Base-by-base conservation (phyloP, 352 stramenopile species). In the Pythium phragmitis region DNA sequence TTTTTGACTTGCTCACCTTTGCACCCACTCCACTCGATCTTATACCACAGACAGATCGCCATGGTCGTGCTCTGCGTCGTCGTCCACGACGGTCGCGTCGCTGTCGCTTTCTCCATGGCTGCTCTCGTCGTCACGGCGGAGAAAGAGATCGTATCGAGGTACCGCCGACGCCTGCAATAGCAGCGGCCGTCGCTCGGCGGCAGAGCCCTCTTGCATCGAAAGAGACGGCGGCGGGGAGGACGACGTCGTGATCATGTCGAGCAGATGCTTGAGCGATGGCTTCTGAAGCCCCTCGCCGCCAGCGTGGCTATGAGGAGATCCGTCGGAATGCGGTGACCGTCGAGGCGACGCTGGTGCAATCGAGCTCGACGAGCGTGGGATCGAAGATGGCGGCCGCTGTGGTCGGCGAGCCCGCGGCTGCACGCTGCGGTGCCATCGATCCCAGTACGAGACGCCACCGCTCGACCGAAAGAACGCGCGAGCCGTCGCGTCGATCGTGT, bases 401-500 rank as follows among this genome's bases (percentile, higher is more conserved):
- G 0, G 8, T 26, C 19, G 28, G 1, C 45, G 45, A 34, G 7
- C 42, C 3, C 11, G 30, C 11, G 45, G n/a, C 5, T 33, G 30
- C 3, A 68, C 2, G 8, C 21, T 37, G 11, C 46, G 52, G 16
- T 37, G 39, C 42, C n/a, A 41, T 36, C 36, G 52, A 9, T 73
- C 73, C 61, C 82, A 83, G 16, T 63, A 72, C 26, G 74, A 63
- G n/a, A 73, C 66, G 19, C 75, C 69, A 17, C 75, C 72, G 2
- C 78, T 68, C 0, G 74, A 79, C 36, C 80, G 70, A 47, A 89
- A 83, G 53, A 84, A 76, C 17, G 75, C 77, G 30, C 77, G 70
- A 17, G 83, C 57, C 46, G 80, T 75, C 7, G 81, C 73, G 59
- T 85, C 77, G 49, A 89, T 70, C 63, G 84, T 76, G 46, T 86